A percentile compares a stretch with the other conserved stretches of the same genome.
Evolutionary conservation across 768 basidiomycete genomes (phyloP).

Genomic region (Gloeopeniophorella convolvens): DNA sequence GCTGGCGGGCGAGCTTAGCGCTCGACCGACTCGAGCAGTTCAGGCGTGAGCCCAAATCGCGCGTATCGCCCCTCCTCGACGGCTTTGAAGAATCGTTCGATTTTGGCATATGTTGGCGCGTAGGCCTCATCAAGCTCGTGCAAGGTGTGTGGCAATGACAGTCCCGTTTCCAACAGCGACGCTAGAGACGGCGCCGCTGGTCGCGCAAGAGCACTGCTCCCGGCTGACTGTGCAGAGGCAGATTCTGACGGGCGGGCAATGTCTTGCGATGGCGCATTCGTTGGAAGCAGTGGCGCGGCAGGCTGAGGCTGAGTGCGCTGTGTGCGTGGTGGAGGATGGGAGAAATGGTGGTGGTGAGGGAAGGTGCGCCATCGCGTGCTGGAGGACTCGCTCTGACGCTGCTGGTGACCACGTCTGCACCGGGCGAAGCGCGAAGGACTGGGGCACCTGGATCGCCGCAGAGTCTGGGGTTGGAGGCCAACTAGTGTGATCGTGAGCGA

Average conservation of each 20-base stretch:
- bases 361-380: neutral
- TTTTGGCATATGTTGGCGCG: neutral
- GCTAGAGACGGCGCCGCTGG: neutral
- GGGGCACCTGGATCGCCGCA: neutral
- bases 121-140: conserved; percentile 12
- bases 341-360: neutral
- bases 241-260: neutral
- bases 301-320: neutral
- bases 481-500: too few species aligned
- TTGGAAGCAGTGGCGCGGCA: neutral
- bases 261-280: neutral
- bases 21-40: neutral
- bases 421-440: neutral
- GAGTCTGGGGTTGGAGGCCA: neutral
- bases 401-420: too few species aligned
- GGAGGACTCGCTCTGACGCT: too few species aligned
- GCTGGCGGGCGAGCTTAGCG: neutral
- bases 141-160: neutral
- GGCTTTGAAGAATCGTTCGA: neutral
- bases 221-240: neutral
- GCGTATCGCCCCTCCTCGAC: neutral
- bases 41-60: conserved; percentile 7
- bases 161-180: neutral
- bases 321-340: neutral
- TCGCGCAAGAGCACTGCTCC: neutral